Evolutionary conservation across 78 protist genomes (phyloP), one percentile per base, ranked within the genome.

Genomic region (Neovahlkampfia damariscottae): DNA sequence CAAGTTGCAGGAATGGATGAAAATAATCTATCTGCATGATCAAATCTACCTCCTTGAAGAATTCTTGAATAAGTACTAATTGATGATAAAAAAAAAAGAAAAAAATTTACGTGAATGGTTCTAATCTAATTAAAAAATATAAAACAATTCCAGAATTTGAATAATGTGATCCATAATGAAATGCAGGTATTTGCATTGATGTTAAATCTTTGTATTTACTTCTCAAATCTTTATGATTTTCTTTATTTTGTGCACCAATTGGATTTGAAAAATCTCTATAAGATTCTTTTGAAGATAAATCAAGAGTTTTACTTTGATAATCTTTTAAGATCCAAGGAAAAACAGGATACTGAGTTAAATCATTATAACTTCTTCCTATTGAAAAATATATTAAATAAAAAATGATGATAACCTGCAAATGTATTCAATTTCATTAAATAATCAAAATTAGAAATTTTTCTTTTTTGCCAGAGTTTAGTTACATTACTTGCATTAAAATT

Each of bases 11-110:
- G 72, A 1, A 96, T 39, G 8, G 82, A 62, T 58, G 71, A 40
- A 84, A 98, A 98, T 88, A 95, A 78, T 29, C 99, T 84, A 77
- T 92, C 93, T 1, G 99, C 90, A 8, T 85, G 90, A 72, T 98
- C 99, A 8, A 96, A 95, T 27, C 74, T 29, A 10, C 97, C 98
- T 27, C 89, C 93, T 72, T 95, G 97, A 5, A 94, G 70, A 36
- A 77, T 62, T 31, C 83, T 35, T 40, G 79, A 70, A 39, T 31
- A 77, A 29, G 82, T 71, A 8, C 98, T 86, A n/a, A n/a, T n/a
- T n/a, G n/a, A n/a, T n/a, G n/a, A n/a, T n/a, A n/a, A n/a, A n/a
- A n/a, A n/a, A n/a, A n/a, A n/a, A n/a, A n/a, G n/a, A n/a, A n/a
- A n/a, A n/a, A n/a, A n/a, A n/a, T n/a, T n/a, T n/a, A n/a, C n/a